Conservation (phyloP, 495 filamentous ascomycete species). For the Xylaria curta region DNA sequence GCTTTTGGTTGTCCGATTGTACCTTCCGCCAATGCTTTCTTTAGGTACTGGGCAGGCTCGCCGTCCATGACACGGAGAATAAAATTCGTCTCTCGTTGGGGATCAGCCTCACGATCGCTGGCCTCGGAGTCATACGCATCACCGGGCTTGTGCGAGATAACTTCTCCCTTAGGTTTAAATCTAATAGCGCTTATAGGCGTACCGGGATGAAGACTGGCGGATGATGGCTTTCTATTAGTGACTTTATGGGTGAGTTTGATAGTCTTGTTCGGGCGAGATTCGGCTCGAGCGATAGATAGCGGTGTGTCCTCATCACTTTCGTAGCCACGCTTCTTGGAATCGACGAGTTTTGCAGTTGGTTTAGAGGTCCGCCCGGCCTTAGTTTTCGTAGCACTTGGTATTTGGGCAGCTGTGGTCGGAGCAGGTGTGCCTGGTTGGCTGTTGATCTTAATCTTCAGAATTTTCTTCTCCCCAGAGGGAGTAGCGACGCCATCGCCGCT, state of each 20-base stretch:
- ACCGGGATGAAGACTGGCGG: conserved; percentile 19
- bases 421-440: conserved; percentile 55
- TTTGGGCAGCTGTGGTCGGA: conserved; percentile 24
- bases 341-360: conserved; percentile 51
- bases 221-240: conserved; percentile 21
- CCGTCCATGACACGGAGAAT: conserved; percentile 88
- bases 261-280: conserved; percentile 44
- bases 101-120: conserved; percentile 85
- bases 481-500: conserved; percentile 44
- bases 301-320: conserved; percentile 52
- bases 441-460: conserved; percentile 59
- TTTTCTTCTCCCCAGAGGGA: conserved; percentile 53
- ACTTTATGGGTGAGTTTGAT: conserved; percentile 38
- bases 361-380: conserved; percentile 57
- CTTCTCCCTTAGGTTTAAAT: conserved; percentile 63
- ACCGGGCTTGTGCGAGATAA: conserved; percentile 68
- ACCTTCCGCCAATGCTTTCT: conserved; percentile 71
- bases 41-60: conserved; percentile 81
- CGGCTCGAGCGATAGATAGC: conserved; percentile 34
- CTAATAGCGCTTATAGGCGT: conserved; percentile 55
- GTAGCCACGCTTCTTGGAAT: conserved; percentile 51
- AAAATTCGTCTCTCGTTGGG: conserved; percentile 84
- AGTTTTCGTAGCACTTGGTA: conserved; percentile 46
- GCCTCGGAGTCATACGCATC: conserved; percentile 98
- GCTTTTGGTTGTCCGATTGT: conserved; percentile 68